Conservation (phyloP, 192 early-diverging fungal genomes). For the Gaertneriomyces semiglobifer region DNA sequence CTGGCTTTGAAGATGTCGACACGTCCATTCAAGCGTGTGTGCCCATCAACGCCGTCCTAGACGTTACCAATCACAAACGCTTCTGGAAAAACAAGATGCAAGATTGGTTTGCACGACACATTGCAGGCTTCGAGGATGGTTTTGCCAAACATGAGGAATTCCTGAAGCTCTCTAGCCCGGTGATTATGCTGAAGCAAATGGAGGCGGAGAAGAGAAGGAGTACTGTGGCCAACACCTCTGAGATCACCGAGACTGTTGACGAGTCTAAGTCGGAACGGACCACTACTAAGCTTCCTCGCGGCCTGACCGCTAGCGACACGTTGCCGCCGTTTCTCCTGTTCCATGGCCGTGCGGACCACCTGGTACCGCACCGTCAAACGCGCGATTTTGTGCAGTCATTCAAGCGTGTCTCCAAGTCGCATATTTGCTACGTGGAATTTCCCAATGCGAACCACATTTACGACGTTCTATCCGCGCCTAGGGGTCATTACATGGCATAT, state of each 20-base stretch:
- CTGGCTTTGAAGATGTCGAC: conserved; percentile 58
- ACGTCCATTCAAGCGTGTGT: conserved; percentile 57
- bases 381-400: conserved; percentile 35
- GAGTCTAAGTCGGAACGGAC: neutral
- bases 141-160: conserved; percentile 11
- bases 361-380: conserved; percentile 30
- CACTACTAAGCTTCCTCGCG: conserved; percentile 15
- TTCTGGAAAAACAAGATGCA: conserved; percentile 39
- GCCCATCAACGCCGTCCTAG: conserved; percentile 45
- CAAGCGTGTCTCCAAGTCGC: conserved; percentile 27
- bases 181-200: conserved; percentile 20
- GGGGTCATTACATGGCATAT: conserved; percentile 35
- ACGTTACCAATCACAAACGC: conserved; percentile 44
- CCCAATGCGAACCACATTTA: conserved; percentile 39
- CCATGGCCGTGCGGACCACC: conserved; percentile 35
- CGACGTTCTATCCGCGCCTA: conserved; percentile 30
- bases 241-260: neutral
- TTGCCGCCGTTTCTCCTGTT: conserved; percentile 43
- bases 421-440: conserved; percentile 35
- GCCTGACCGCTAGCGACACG: conserved; percentile 9
- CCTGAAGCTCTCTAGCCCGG: conserved; percentile 33
- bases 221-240: conserved; percentile 4
- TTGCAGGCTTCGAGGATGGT: conserved; percentile 33
- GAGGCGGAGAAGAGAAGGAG: conserved; percentile 21
- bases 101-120: conserved; percentile 40